These are phyloP conservation scores for Kodamaea restingae DNA, from an alignment of 805 yeast species.

Conservation along the genomic window DNA sequence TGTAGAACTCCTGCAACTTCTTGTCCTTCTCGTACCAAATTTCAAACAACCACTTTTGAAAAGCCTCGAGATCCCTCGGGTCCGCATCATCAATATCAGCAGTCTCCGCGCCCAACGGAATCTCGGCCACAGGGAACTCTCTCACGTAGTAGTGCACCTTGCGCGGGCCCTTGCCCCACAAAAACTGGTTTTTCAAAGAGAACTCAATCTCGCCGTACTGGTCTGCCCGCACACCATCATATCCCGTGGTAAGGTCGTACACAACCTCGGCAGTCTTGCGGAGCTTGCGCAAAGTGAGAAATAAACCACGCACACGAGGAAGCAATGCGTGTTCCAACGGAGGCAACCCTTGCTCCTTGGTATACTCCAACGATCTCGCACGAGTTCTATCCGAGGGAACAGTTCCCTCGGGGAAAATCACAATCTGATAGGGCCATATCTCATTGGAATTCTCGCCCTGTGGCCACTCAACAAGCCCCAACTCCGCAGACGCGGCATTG, in stretches of 20 bases:
- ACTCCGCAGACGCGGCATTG: conserved; percentile 11
- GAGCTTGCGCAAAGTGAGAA: conserved; percentile 58
- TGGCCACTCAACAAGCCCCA: conserved; percentile 27
- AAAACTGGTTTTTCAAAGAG: conserved; percentile 58
- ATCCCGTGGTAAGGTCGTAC: conserved; percentile 82
- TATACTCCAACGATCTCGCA: conserved; percentile 52
- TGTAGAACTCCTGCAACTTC: conserved; percentile 58
- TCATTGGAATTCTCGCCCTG: conserved; percentile 19
- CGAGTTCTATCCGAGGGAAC: conserved; percentile 68
- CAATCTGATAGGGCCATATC: conserved; percentile 52
- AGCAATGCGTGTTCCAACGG: conserved; percentile 56
- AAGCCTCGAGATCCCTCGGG: conserved; percentile 42
- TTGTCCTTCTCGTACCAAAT: conserved; percentile 79
- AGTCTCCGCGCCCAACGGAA: conserved; percentile 50
- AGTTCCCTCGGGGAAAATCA: conserved; percentile 94
- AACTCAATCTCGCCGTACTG: conserved; percentile 77
- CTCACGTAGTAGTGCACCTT: conserved; percentile 62
- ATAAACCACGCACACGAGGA: conserved; percentile 80
- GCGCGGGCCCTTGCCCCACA: conserved; percentile 70
- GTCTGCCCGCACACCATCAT: conserved; percentile 59
- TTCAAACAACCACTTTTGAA: conserved; percentile 71
- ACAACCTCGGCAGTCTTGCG: conserved; percentile 51
- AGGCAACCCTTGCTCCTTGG: conserved; percentile 46
- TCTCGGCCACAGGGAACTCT: conserved; percentile 52
- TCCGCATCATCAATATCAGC: conserved; percentile 41